Evolutionary conservation across 2,329 filamentous ascomycete genomes (phyloP), one percentile per base, ranked within the genome.

Genomic region (Mycocentrospora acerina): DNA sequence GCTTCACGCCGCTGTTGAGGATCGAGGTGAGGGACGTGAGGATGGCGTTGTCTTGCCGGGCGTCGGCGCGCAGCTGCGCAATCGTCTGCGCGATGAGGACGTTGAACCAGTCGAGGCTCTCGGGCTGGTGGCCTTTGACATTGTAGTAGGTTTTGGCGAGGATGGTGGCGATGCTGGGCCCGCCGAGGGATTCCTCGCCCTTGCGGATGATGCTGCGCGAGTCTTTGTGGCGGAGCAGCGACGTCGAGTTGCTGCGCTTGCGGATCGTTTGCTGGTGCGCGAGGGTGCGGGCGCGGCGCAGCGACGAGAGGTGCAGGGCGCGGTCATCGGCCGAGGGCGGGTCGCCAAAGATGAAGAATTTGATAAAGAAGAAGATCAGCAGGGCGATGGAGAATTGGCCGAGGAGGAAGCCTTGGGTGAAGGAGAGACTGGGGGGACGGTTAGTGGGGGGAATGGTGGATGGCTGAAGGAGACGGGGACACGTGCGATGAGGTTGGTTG

Each of bases 331-430:
- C 78, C 2, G 87, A 89, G 1, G 90, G 89, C 4, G 89, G 83
- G 63, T 97, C 93, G 56, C 93, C 93, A 64, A 98, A 97, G 62
- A 98, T 97, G 79, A 98, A 98, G 80, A 96, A 98, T 67, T 95
- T 95, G 70, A 98, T 97, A 71, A 98, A 97, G 53, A 86, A 88
- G 50, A 90, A 90, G 46, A 98, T 82, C 26, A 98, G 78, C 16
- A 97, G 74, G 11, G 95, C 88, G 30, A 98, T 87, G 2, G 90
- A 95, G 35, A 98, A 77, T 68, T 98, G 93, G 33, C 93, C 93
- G 22, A 97, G 77, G 32, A 98, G 82, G 55, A 98, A 85, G 18
- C 93, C 93, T 66, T 95, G 89, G 0, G 89, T 95, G 68, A 97
- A 97, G 24, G 89, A 93, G 53, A 93, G 76, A 27, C 88, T 91